Conservation (phyloP, 768 basidiomycete species). For the Mycena belliarum region DNA sequence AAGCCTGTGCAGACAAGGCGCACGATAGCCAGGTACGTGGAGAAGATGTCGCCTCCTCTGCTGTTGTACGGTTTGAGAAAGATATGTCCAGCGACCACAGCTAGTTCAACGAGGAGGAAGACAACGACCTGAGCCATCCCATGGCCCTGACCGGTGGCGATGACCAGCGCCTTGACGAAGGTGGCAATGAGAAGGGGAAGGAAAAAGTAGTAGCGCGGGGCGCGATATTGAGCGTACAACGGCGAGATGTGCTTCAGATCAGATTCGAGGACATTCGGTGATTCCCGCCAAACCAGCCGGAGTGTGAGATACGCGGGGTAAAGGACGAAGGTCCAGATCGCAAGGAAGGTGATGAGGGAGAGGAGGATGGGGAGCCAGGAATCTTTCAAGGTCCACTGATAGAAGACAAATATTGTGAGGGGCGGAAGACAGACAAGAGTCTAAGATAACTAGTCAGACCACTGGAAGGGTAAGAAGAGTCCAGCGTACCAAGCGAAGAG, state of each 20-base stretch:
- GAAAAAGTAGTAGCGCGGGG: slow-evolving; percentile 69
- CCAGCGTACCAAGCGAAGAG: slow-evolving; percentile 61
- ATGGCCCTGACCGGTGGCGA: slow-evolving; percentile 60
- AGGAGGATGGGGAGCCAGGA: slow-evolving; percentile 85
- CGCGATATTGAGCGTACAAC: slow-evolving; percentile 67
- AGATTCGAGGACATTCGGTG: slow-evolving; percentile 40
- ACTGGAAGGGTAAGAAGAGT: not conserved
- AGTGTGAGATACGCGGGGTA: slow-evolving; percentile 52
- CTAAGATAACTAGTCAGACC: slow-evolving; percentile 32
- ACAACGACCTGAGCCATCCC: slow-evolving; percentile 71
- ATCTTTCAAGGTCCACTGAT: slow-evolving; percentile 89
- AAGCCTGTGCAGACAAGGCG: slow-evolving; percentile 71
- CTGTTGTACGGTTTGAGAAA: slow-evolving; percentile 65
- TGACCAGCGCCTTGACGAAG: slow-evolving; percentile 71
- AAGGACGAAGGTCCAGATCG: slow-evolving; percentile 48
- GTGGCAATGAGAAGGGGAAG: slow-evolving; percentile 54
- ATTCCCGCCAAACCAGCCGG: slow-evolving; percentile 43
- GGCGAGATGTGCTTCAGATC: slow-evolving; percentile 44
- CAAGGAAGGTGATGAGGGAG: slow-evolving; percentile 67
- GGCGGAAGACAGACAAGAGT: slow-evolving; percentile 69
- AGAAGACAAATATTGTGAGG: slow-evolving; percentile 75
- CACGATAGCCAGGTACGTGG: slow-evolving; percentile 63
- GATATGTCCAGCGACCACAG: slow-evolving; percentile 54
- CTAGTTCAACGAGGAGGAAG: slow-evolving; percentile 65
- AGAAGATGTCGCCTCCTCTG: slow-evolving; percentile 70